A percentile compares a stretch with the other conserved stretches of the same genome.
These are phyloP conservation scores for Dittrichia graveolens DNA, from an alignment of 129 eudicot genomes.

Conservation along the genomic window DNA sequence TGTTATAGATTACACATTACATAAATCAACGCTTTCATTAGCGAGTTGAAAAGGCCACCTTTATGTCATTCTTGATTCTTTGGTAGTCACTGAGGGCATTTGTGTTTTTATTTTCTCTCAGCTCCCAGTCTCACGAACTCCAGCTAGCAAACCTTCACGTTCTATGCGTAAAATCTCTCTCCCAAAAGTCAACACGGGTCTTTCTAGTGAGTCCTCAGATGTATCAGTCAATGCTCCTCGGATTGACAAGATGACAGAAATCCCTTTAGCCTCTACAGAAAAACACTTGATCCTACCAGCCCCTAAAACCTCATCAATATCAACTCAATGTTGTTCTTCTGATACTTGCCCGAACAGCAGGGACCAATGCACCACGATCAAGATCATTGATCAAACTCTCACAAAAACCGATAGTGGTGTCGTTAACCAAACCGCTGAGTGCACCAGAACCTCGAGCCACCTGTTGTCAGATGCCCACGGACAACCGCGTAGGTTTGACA, in stretches of 20 bases:
- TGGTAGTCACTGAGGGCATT: not conserved
- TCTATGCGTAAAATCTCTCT: constrained; percentile 62
- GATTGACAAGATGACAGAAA: constrained; percentile 84
- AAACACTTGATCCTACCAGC: constrained; percentile 50
- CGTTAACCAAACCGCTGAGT: constrained; percentile 43
- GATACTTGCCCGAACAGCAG: constrained; percentile 40
- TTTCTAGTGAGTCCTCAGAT: constrained; percentile 57
- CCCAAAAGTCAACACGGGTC: constrained; percentile 50
- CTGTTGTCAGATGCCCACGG: constrained; percentile 48
- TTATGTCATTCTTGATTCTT: not conserved
- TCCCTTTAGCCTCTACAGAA: constrained; percentile 57
- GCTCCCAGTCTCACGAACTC: constrained; percentile 59
- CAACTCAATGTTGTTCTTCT: constrained; percentile 69
- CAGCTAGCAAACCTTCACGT: constrained; percentile 43
- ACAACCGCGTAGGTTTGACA: constrained; percentile 57
- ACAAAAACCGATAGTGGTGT: constrained; percentile 16
- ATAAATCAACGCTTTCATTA: not conserved
- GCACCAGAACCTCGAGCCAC: constrained; percentile 41
- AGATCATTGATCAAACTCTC: constrained; percentile 40
- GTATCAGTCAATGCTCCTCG: constrained; percentile 93
- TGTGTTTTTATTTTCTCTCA: constrained; percentile 34
- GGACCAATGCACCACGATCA: constrained; percentile 59
- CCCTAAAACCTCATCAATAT: constrained; percentile 54
- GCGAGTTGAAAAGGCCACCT: not conserved
- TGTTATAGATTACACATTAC: not conserved